Conservation (phyloP, 2,329 filamentous ascomycete species). For the Gnomoniopsis sp. region DNA sequence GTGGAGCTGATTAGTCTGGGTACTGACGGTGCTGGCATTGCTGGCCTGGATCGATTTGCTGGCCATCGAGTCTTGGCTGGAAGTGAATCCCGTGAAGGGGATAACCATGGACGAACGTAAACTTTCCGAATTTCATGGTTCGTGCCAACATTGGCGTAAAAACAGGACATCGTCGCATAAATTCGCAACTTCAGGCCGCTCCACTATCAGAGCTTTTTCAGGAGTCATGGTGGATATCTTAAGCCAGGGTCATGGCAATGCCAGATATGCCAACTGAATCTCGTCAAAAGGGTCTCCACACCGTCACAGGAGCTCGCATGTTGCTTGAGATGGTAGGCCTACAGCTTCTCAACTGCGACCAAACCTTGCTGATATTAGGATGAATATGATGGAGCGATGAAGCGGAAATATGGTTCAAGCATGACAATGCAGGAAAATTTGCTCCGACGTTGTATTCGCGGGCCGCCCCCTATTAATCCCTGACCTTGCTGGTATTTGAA, state of each 20-base stretch:
- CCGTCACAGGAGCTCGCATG: neutral
- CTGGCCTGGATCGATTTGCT: conserved; percentile 11
- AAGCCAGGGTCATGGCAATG: conserved; percentile 1
- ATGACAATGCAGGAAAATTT: neutral
- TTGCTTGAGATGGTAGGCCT: neutral
- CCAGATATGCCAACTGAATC: neutral
- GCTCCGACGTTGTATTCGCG: neutral
- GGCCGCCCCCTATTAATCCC: conserved; percentile 10
- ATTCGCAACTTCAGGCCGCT: conserved; percentile 7
- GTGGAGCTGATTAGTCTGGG: conserved; percentile 34
- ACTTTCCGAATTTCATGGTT: neutral
- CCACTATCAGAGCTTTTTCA: neutral
- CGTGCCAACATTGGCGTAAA: neutral
- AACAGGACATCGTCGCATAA: neutral
- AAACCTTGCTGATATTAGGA: neutral
- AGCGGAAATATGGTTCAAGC: too few relatives aligned
- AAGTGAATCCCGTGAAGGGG: neutral
- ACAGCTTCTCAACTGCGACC: neutral
- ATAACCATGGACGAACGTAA: neutral
- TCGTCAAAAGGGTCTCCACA: neutral
- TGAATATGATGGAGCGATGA: neutral
- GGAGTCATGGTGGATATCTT: conserved; percentile 9
- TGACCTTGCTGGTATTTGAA: conserved; percentile 1
- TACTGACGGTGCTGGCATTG: conserved; percentile 32
- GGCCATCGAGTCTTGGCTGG: conserved; percentile 4